Conservation (phyloP, 805 yeast species). For the Wickerhamomyces pijperi region DNA sequence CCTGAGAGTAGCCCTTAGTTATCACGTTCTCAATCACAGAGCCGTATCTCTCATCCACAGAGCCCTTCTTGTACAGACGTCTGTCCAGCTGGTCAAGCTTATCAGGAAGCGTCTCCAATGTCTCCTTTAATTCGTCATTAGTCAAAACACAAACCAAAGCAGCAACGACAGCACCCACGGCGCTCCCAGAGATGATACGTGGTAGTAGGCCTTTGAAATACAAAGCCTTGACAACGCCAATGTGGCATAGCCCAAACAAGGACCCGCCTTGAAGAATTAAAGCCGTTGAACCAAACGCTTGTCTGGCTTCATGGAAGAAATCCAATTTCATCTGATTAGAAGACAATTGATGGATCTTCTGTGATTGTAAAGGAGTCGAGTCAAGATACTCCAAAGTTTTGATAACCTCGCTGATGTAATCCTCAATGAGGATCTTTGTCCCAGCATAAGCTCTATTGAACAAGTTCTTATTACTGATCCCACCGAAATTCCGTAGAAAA, state of each 20-base stretch:
- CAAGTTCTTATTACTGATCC: slow-evolving; percentile 67
- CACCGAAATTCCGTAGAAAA: slow-evolving; percentile 81
- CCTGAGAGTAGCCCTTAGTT: slow-evolving; percentile 78
- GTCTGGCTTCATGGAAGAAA: slow-evolving; percentile 78
- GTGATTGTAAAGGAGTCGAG: slow-evolving; percentile 18
- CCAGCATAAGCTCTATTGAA: slow-evolving; percentile 81
- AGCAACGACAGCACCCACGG: slow-evolving; percentile 91
- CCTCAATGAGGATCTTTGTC: slow-evolving; percentile 81
- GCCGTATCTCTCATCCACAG: slow-evolving; percentile 49
- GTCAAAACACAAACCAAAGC: slow-evolving; percentile 68
- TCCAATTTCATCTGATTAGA: slow-evolving; percentile 47
- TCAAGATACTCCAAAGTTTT: slow-evolving; percentile 53
- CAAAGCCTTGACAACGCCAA: slow-evolving; percentile 86
- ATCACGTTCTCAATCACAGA: slow-evolving; percentile 66
- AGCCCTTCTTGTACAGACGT: slow-evolving; percentile 29
- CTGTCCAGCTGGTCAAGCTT: slow-evolving; percentile 29
- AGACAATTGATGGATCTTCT: slow-evolving; percentile 16
- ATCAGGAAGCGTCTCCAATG: slow-evolving; percentile 29
- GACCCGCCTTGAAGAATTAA: slow-evolving; percentile 91
- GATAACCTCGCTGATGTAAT: slow-evolving; percentile 68
- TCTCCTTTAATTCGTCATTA: slow-evolving; percentile 46
- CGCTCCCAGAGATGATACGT: slow-evolving; percentile 78
- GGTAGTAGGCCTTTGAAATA: slow-evolving; percentile 69
- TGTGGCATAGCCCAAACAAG: slow-evolving; percentile 83
- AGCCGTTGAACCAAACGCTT: slow-evolving; percentile 86